Evolutionary conservation across 2,329 filamentous ascomycete genomes (phyloP), one percentile per base, ranked within the genome.

Genomic region (Fusarium torulosum): DNA sequence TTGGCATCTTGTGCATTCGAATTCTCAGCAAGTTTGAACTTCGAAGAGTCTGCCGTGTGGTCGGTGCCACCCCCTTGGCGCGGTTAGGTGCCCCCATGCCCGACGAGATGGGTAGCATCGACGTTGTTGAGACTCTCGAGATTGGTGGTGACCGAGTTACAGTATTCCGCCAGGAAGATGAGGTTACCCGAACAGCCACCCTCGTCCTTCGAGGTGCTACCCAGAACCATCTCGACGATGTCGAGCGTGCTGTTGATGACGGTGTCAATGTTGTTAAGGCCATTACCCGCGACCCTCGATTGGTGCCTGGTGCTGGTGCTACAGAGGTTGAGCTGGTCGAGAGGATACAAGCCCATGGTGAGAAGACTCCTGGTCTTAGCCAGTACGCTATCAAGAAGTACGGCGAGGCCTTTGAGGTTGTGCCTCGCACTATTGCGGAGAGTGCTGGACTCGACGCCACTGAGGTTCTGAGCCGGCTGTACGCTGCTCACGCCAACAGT

Each of bases 211-310:
- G 96, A 69, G 96, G 96, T 49, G 96, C 96, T 20, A 99, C 96
- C 7, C 95, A 98, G 81, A 99, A 99, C 84, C 93, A 98, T 79
- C 89, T 99, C 23, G 96, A 99, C 76, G 96, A 99, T 74, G 88
- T 99, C 35, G 96, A 99, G 85, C 91, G 96, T 68, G 96, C 96
- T 50, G 94, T 99, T 57, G 96, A 99, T 74, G 96, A 99, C 72
- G 96, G 96, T 69, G 96, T 99, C 79, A 99, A 98, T 76, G 96
- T 97, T 52, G 92, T 99, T 79, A 99, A 99, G 84, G 96, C 96
- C 69, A 96, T 99, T 78, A 98, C 96, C 65, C 92, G 92, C 78
- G 96, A 99, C 77, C 84, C 95, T 8, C 88, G 94, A 67, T 86
- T 99, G 59, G 94, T 99, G 1, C 94, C 96, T 37, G 96, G 96